These are phyloP conservation scores for Suillus subaureus DNA, from an alignment of 768 basidiomycete species.

Conservation along the genomic window DNA sequence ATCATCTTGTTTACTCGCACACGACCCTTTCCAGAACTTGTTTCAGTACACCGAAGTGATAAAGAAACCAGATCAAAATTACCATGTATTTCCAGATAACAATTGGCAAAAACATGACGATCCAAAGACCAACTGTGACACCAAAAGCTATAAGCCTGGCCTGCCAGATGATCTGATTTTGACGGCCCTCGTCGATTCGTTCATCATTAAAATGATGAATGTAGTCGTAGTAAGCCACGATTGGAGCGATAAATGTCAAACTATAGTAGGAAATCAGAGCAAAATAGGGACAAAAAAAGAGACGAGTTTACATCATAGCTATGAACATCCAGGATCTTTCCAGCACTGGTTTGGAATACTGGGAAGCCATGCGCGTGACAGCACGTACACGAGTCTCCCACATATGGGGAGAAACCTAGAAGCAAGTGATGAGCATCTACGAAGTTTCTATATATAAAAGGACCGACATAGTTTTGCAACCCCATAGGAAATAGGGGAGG, in stretches of 20 bases:
- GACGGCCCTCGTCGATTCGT: neutral
- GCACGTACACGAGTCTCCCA: conserved; percentile 47
- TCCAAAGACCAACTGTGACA: conserved; percentile 38
- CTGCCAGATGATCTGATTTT: conserved; percentile 30
- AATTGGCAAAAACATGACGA: conserved; percentile 45
- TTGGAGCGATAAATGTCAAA: conserved; percentile 41
- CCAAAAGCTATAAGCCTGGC: conserved; percentile 40
- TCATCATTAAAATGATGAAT: conserved; percentile 19
- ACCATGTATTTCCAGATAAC: conserved; percentile 49
- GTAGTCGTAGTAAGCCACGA: conserved; percentile 39
- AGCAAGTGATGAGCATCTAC: neutral
- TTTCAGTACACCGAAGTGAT: neutral
- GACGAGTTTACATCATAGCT: conserved; percentile 40
- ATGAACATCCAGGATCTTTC: conserved; percentile 46
- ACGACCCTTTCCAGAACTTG: conserved; percentile 39
- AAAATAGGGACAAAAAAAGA: neutral
- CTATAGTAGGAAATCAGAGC: conserved; percentile 27
- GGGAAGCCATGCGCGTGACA: conserved; percentile 38
- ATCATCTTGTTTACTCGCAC: conserved; percentile 40
- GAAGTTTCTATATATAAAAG: neutral
- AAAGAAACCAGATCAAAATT: conserved; percentile 19
- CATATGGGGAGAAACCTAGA: conserved; percentile 42
- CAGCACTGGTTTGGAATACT: conserved; percentile 45
- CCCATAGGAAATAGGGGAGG: conserved; percentile 39
- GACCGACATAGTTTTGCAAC: conserved; percentile 39